These are phyloP conservation scores for Vigna reflexopilosa DNA, from an alignment of 306 rosid genomes.

Conservation along the genomic window DNA sequence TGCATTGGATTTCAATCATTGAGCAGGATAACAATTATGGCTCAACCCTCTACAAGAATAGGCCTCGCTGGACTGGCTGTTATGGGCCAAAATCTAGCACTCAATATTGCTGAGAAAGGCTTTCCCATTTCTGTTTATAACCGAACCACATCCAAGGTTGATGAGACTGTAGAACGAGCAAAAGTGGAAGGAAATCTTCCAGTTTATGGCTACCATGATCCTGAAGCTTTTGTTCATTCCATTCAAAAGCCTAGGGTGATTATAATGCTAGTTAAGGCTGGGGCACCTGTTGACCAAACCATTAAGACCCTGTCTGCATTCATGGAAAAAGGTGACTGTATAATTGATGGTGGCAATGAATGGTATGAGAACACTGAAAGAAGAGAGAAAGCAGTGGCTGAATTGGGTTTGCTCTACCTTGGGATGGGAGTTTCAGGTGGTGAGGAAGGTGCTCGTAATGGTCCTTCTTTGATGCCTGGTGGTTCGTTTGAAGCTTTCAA, in stretches of 20 bases:
- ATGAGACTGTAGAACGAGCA: slow-evolving; percentile 88
- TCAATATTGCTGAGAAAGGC: slow-evolving; percentile 95
- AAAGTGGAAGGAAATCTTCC: slow-evolving; percentile 86
- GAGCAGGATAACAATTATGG: slow-evolving; percentile 70
- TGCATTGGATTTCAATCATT: slow-evolving; percentile 29
- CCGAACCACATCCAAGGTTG: slow-evolving; percentile 90
- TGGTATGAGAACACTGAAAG: slow-evolving; percentile 98
- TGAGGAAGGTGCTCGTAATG: slow-evolving; percentile 91
- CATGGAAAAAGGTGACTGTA: slow-evolving; percentile 92
- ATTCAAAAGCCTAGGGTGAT: slow-evolving; percentile 86
- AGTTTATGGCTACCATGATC: slow-evolving; percentile 86
- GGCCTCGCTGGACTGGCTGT: slow-evolving; percentile 95
- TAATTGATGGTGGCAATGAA: slow-evolving; percentile 94
- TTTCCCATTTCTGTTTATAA: slow-evolving; percentile 92
- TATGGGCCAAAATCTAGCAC: slow-evolving; percentile 95
- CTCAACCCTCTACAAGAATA: slow-evolving; percentile 68
- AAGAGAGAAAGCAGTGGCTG: slow-evolving; percentile 73
- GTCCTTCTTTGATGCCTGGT: slow-evolving; percentile 98
- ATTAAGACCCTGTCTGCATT: slow-evolving; percentile 82
- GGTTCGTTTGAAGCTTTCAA: slow-evolving; percentile 89
- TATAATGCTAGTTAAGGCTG: slow-evolving; percentile 95
- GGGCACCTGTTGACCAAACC: slow-evolving; percentile 93
- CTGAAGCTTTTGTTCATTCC: slow-evolving; percentile 82
- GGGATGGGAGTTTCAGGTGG: slow-evolving; percentile 99
- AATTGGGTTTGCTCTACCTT: slow-evolving; percentile 86